Base-by-base conservation (phyloP, 1,284 basidiomycete genomes). In the Limonomyces culmigenus region DNA sequence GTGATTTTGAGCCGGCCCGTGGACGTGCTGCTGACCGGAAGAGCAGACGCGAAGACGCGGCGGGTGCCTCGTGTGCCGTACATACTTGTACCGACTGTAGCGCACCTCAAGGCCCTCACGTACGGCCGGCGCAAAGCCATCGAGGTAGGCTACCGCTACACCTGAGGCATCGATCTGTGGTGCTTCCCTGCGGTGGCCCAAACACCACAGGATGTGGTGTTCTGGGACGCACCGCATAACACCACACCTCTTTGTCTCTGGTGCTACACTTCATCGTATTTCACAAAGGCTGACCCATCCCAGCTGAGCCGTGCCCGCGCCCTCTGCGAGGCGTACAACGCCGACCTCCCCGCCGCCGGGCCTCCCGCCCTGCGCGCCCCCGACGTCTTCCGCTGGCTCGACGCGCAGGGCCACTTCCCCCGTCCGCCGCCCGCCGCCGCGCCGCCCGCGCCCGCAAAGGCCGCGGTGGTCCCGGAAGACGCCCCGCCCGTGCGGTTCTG, bases 111-210 rank as follows among this genome's bases (percentile, higher is more conserved):
- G 15, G 49, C 46, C 16, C 53, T 77, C 15, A 49, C 69, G 13
- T 48, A 58, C 32, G 78, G 77, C 19, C 65, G 74, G 38, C 60
- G 70, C 38, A 78, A 79, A 51, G 73, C 78, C 1, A 70, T 80
- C 8, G 75, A 81, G 58, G 77, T 77, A 37, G n/a, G n/a, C n/a
- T n/a, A n/a, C n/a, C n/a, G n/a, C n/a, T n/a, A n/a, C n/a, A n/a
- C n/a, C n/a, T n/a, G n/a, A n/a, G n/a, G n/a, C n/a, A n/a, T n/a
- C n/a, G n/a, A n/a, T n/a, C n/a, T n/a, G n/a, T n/a, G n/a, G n/a
- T n/a, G n/a, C n/a, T n/a, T n/a, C n/a, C n/a, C n/a, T n/a, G n/a
- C n/a, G n/a, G n/a, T n/a, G n/a, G n/a, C n/a, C n/a, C n/a, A n/a
- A n/a, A n/a, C n/a, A n/a, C n/a, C n/a, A n/a, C n/a, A n/a, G n/a